These are phyloP conservation scores for Lotus japonicus DNA, from an alignment of 306 rosid species.

Conservation along the genomic window DNA sequence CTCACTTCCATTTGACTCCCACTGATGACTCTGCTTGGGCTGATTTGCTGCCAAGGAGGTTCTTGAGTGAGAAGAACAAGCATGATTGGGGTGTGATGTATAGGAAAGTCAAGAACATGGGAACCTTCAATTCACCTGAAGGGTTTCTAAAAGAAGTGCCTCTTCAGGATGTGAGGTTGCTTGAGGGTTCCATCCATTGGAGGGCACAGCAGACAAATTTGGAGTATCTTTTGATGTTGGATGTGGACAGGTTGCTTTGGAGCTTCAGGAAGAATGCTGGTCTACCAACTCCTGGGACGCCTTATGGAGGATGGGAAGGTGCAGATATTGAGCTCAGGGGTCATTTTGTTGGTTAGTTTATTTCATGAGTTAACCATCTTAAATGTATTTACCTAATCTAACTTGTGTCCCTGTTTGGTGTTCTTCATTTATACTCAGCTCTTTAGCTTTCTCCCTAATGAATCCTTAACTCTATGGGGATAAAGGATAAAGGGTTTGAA, in stretches of 20 bases:
- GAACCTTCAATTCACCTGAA: constrained; percentile 19
- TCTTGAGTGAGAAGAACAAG: constrained; percentile 39
- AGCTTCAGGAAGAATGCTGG: constrained; percentile 78
- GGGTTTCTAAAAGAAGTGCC: constrained; percentile 66
- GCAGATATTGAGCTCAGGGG: constrained; percentile 62
- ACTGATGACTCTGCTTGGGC: constrained; percentile 73
- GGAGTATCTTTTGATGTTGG: constrained; percentile 70
- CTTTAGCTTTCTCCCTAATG: background rate
- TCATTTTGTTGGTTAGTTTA: constrained; percentile 74
- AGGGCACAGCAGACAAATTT: constrained; percentile 67
- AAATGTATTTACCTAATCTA: background rate
- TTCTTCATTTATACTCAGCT: background rate
- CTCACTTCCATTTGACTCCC: constrained; percentile 64
- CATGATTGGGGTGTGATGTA: constrained; percentile 57
- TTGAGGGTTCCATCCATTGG: constrained; percentile 42
- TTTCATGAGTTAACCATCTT: background rate
- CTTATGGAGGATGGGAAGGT: constrained; percentile 69
- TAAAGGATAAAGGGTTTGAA: background rate
- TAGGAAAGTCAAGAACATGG: constrained; percentile 43
- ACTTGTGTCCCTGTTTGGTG: background rate
- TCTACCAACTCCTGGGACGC: constrained; percentile 55
- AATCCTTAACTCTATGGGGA: background rate
- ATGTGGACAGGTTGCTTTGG: constrained; percentile 70
- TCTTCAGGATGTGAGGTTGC: constrained; percentile 58
- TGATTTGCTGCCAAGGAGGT: constrained; percentile 56